phyloP scores from a whole-genome alignment of 768 basidiomycete genomes.

The Candolleomyces eurysporus region DNA sequence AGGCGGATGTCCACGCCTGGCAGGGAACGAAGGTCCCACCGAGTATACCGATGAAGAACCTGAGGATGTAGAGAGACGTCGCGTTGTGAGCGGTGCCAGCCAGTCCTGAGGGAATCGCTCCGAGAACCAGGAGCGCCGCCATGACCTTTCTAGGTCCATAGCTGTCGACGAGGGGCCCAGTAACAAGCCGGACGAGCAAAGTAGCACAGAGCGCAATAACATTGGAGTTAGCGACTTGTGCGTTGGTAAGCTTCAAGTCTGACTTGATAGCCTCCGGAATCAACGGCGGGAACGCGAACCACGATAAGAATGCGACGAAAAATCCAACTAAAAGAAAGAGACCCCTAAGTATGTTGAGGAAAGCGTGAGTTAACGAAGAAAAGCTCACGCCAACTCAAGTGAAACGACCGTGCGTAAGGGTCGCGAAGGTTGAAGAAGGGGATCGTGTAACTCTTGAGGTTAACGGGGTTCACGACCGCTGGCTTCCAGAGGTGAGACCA shows the following conservation, averaged over 20 bases:
- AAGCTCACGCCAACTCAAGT: conserved; percentile 36
- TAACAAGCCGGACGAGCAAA: conserved; percentile 42
- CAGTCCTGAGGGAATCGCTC: conserved; percentile 58
- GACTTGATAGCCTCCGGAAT: conserved; percentile 53
- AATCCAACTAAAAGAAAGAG: conserved; percentile 34
- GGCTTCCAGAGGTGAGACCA: conserved; percentile 32
- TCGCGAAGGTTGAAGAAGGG: conserved; percentile 48
- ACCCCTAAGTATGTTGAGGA: neutral
- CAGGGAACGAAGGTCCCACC: conserved; percentile 63
- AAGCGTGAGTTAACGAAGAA: neutral
- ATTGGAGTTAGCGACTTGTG: conserved; percentile 52
- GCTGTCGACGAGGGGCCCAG: conserved; percentile 51
- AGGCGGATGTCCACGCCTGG: conserved; percentile 58
- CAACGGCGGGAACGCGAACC: conserved; percentile 66
- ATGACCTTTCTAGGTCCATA: conserved; percentile 56
- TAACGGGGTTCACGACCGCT: conserved; percentile 46
- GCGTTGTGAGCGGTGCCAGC: conserved; percentile 48
- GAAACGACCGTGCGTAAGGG: conserved; percentile 49
- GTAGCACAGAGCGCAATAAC: conserved; percentile 47
- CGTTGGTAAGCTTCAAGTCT: conserved; percentile 48
- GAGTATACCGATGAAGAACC: conserved; percentile 61
- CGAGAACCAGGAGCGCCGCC: conserved; percentile 50
- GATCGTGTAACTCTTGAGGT: conserved; percentile 50
- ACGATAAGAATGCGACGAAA: conserved; percentile 46
- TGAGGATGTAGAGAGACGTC: conserved; percentile 34